Evolutionary conservation across 495 filamentous ascomycete genomes (phyloP).

Genomic region (Tuber umbilicatum): DNA sequence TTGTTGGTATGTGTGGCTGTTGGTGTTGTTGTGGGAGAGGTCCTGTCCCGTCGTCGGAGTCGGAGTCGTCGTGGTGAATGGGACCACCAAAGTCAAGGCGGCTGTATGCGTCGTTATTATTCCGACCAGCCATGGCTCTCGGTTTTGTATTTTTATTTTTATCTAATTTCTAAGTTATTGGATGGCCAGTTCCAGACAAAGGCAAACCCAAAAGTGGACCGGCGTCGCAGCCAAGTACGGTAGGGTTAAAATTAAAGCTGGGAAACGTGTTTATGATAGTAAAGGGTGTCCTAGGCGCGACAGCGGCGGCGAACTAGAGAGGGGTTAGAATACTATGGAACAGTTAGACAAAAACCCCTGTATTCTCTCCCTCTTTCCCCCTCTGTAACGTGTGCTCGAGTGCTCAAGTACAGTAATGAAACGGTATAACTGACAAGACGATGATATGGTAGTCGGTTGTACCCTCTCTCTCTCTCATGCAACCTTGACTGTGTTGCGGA

Average conservation of each 20-base stretch:
- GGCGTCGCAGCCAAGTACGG: background rate
- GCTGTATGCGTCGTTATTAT: constrained; percentile 33
- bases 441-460: background rate
- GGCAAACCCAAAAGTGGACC: background rate
- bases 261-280: background rate
- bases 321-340: background rate
- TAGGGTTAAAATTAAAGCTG: background rate
- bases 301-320: background rate
- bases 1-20: constrained; percentile 21
- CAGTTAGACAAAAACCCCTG: constrained; percentile 1
- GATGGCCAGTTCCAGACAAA: background rate
- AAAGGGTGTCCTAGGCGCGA: background rate
- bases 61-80: constrained; percentile 31
- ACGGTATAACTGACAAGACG: background rate
- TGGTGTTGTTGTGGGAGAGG: constrained; percentile 17
- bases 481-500: background rate
- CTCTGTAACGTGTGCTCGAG: background rate
- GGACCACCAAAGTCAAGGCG: constrained; percentile 32
- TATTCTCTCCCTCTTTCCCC: background rate
- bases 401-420: background rate
- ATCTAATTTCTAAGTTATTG: background rate
- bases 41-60: constrained; percentile 29
- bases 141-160: background rate
- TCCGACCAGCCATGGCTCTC: constrained; percentile 25
- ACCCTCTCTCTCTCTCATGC: background rate